These are phyloP conservation scores for Komagataea norvegica DNA, from an alignment of 1,139 yeast genomes.

Conservation along the genomic window DNA sequence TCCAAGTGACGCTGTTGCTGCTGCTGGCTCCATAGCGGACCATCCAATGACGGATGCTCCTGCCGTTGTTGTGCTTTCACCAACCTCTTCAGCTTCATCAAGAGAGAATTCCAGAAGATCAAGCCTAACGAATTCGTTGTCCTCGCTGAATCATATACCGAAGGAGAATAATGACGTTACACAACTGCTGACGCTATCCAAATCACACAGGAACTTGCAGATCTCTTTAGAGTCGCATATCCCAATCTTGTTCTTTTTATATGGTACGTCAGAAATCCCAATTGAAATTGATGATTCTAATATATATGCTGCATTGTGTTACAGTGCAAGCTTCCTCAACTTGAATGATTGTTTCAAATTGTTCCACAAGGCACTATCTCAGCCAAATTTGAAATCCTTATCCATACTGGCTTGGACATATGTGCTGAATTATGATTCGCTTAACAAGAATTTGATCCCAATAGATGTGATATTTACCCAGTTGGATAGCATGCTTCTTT, in stretches of 20 bases:
- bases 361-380: conserved; percentile 15
- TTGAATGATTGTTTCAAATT: conserved; percentile 17
- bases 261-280: conserved; percentile 14
- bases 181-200: conserved; percentile 10
- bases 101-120: conserved; percentile 2
- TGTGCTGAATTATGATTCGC: conserved; percentile 11
- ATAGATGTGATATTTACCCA: conserved; percentile 14
- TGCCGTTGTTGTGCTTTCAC: background rate
- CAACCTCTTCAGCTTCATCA: conserved; percentile 1
- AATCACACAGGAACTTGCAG: conserved; percentile 5
- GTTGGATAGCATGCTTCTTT: conserved; percentile 9
- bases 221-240: conserved; percentile 8
- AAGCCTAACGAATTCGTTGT: background rate
- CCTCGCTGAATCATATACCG: background rate
- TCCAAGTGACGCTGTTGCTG: background rate
- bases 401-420: conserved; percentile 20
- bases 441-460: conserved; percentile 11
- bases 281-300: conserved; percentile 6
- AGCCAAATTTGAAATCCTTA: conserved; percentile 13
- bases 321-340: conserved; percentile 19
- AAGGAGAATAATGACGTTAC: conserved; percentile 8
- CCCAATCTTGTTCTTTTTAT: conserved; percentile 11
- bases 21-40: background rate
- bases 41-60: conserved; percentile 2
- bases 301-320: conserved; percentile 17